These are phyloP conservation scores for Mucor piriformis DNA, from an alignment of 371 early-diverging fungal genomes.

Conservation along the genomic window DNA sequence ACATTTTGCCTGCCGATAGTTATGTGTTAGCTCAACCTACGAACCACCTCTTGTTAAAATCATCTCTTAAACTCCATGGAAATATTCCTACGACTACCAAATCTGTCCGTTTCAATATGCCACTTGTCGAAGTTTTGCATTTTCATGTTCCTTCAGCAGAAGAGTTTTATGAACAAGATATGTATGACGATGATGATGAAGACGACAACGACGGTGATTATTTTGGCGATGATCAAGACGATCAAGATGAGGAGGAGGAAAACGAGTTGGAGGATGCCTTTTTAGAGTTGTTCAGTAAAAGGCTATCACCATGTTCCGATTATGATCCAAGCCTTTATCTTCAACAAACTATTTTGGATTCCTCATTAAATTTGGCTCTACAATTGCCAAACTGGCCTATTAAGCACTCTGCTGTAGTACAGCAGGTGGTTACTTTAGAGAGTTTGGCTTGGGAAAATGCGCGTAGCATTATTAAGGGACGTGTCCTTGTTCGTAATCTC, in stretches of 20 bases:
- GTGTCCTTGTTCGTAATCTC: slow-evolving; percentile 31
- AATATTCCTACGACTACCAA: slow-evolving; percentile 19
- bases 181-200: slow-evolving; percentile 20
- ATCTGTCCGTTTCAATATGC: slow-evolving; percentile 62
- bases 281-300: slow-evolving; percentile 28
- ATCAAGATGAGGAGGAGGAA: slow-evolving; percentile 5
- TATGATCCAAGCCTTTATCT: background rate
- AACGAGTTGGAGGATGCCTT: slow-evolving; percentile 34
- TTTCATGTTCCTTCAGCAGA: slow-evolving; percentile 27
- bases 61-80: background rate
- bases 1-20: background rate
- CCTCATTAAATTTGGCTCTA: slow-evolving; percentile 7
- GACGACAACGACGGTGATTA: slow-evolving; percentile 26
- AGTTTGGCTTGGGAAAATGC: slow-evolving; percentile 1
- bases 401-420: slow-evolving; percentile 51
- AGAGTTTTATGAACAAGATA: background rate
- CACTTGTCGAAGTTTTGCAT: slow-evolving; percentile 49
- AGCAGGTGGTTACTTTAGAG: slow-evolving; percentile 27
- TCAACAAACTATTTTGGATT: background rate
- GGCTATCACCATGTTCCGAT: slow-evolving; percentile 2
- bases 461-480: slow-evolving; percentile 48
- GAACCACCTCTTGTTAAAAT: background rate
- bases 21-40: background rate
- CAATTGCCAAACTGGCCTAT: slow-evolving; percentile 31
- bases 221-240: slow-evolving; percentile 13